These are phyloP conservation scores for Penicillium concentricum DNA, from an alignment of 2,329 filamentous ascomycete species.

Conservation along the genomic window DNA sequence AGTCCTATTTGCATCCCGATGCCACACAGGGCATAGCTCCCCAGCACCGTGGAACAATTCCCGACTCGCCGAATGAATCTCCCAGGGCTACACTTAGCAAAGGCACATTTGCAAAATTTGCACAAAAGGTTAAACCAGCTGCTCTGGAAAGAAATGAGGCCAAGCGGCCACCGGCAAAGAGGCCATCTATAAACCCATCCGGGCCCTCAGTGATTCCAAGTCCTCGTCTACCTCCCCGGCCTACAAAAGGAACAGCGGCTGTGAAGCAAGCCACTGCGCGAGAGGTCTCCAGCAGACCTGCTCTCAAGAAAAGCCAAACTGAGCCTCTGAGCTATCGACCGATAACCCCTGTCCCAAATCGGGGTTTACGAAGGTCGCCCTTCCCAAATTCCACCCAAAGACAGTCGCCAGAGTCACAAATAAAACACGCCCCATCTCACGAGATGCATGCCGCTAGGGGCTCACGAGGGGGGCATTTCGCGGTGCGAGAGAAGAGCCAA, in stretches of 20 bases:
- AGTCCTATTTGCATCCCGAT: constrained; percentile 2
- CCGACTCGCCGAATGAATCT: constrained; percentile 19
- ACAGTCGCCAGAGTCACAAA: constrained; percentile 22
- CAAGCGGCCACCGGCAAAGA: constrained; percentile 20
- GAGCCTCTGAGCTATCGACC: constrained; percentile 14
- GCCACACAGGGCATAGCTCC: background rate
- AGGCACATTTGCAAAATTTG: constrained; percentile 31
- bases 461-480: constrained; percentile 32
- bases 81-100: constrained; percentile 27
- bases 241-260: constrained; percentile 16
- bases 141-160: constrained; percentile 26
- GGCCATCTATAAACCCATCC: constrained; percentile 18
- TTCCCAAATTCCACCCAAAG: constrained; percentile 24
- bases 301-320: constrained; percentile 10
- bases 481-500: constrained; percentile 39
- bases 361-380: constrained; percentile 29
- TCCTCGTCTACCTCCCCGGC: constrained; percentile 14
- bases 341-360: constrained; percentile 28
- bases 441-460: constrained; percentile 17
- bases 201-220: background rate
- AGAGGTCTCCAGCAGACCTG: constrained; percentile 8
- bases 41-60: constrained; percentile 7
- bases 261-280: constrained; percentile 17
- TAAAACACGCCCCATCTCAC: constrained; percentile 18
- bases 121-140: constrained; percentile 35